phyloP scores from a whole-genome alignment of 768 basidiomycete species.

The Strobilomyces echinocephalus region DNA sequence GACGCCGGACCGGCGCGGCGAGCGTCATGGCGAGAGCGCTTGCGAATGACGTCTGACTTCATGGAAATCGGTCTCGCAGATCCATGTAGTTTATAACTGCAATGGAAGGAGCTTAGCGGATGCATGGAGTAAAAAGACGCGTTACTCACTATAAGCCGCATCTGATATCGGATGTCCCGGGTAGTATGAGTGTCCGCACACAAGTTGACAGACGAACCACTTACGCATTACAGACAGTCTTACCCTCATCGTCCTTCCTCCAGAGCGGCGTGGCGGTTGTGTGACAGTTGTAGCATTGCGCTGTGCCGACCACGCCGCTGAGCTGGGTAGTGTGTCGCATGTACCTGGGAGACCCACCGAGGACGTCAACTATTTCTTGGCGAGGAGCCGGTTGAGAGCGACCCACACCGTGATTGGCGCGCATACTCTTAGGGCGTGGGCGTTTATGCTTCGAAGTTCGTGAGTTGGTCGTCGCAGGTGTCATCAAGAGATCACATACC shows the following conservation, averaged over 20 bases:
- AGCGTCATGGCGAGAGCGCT: constrained; percentile 78
- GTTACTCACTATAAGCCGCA: constrained; percentile 69
- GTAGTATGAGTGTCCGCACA: constrained; percentile 10
- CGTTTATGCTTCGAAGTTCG: too few species aligned
- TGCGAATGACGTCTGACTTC: constrained; percentile 88
- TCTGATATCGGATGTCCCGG: constrained; percentile 32
- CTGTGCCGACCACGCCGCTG: constrained; percentile 37
- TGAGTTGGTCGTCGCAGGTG: too few species aligned
- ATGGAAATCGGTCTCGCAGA: constrained; percentile 86
- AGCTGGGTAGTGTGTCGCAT: constrained; percentile 28
- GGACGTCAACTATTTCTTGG: constrained; percentile 65
- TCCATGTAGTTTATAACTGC: constrained; percentile 76
- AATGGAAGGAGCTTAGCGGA: constrained; percentile 10
- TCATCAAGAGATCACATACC: too few species aligned
- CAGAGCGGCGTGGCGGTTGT: constrained; percentile 86
- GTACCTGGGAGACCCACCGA: constrained; percentile 44
- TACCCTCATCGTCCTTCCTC: constrained; percentile 89
- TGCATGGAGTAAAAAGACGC: too few species aligned
- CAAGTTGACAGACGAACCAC: constrained; percentile 29
- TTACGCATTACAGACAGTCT: constrained; percentile 88
- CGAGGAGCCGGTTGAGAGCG: constrained; percentile 60
- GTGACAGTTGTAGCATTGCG: constrained; percentile 88
- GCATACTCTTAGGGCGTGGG: constrained; percentile 22
- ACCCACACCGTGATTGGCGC: constrained; percentile 54
- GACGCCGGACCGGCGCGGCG: constrained; percentile 50